Percentiles rank a stretch among this genome's conserved stretches.
Evolutionary conservation across 257 asterid genomes (phyloP).

Genomic region (Knoxia roxburghii): DNA sequence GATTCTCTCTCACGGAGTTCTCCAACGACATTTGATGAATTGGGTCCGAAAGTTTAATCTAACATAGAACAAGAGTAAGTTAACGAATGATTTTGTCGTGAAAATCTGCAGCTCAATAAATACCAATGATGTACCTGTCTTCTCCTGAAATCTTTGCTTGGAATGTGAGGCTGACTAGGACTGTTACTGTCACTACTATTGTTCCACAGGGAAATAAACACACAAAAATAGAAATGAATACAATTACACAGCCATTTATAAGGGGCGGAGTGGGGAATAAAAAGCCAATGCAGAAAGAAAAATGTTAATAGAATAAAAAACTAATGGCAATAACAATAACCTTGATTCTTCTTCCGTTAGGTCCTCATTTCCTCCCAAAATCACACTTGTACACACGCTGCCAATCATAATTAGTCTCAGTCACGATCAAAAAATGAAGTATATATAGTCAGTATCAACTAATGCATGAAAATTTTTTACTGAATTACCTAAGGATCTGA

Average conservation of each 20-base stretch:
- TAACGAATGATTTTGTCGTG: background rate
- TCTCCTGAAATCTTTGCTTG: slow-evolving; percentile 82
- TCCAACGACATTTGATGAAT: slow-evolving; percentile 72
- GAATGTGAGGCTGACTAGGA: slow-evolving; percentile 66
- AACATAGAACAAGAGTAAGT: slow-evolving; percentile 17
- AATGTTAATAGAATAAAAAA: background rate
- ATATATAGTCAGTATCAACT: slow-evolving; percentile 1
- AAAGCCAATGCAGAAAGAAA: background rate
- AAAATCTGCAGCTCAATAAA: slow-evolving; percentile 12
- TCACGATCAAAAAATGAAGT: slow-evolving; percentile 10
- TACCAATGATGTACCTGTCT: slow-evolving; percentile 58
- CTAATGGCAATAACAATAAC: slow-evolving; percentile 24
- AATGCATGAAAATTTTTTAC: slow-evolving; percentile 12
- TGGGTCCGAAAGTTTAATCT: slow-evolving; percentile 89
- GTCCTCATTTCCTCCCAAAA: slow-evolving; percentile 76
- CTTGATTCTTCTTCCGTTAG: slow-evolving; percentile 93
- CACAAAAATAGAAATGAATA: slow-evolving; percentile 12
- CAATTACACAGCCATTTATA: slow-evolving; percentile 7
- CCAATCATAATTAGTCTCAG: slow-evolving; percentile 21
- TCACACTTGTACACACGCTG: slow-evolving; percentile 82
- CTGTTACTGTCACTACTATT: slow-evolving; percentile 62
- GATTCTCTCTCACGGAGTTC: slow-evolving; percentile 77
- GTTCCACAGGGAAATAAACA: slow-evolving; percentile 17
- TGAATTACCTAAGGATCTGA: slow-evolving; percentile 74
- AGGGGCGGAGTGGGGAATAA: too few relatives aligned